Conservation (phyloP, 2,329 filamentous ascomycete species). For the Pestalotiopsis sp. region DNA sequence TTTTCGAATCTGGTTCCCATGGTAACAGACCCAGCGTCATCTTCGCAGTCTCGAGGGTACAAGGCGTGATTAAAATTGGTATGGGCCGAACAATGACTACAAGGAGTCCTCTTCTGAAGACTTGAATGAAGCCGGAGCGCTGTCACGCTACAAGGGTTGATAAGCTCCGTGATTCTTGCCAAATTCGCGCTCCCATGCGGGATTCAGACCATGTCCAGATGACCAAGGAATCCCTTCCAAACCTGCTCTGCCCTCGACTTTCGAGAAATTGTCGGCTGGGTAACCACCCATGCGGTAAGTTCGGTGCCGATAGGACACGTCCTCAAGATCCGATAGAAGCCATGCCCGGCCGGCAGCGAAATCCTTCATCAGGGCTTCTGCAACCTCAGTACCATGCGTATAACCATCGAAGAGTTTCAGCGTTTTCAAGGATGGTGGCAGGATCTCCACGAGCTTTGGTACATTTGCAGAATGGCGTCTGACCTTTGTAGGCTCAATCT, state of each 20-base stretch:
- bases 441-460: slow-evolving; percentile 8
- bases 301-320: neutral
- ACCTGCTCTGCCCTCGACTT: neutral
- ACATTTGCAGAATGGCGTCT: neutral
- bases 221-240: neutral
- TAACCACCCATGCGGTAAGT: no score
- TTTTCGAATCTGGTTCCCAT: no score
- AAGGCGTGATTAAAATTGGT: no score
- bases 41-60: no score
- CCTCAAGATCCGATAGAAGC: slow-evolving; percentile 5
- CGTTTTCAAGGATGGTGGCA: neutral
- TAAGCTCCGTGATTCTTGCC: neutral
- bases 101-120: no score
- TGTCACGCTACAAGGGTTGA: neutral
- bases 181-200: neutral
- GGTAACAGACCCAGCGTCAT: no score
- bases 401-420: neutral
- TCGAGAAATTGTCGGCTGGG: neutral
- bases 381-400: neutral
- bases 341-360: slow-evolving; percentile 1
- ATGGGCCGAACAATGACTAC: no score
- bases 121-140: no score
- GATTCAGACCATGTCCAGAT: neutral
- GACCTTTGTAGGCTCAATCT: neutral
- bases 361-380: neutral